phyloP scores from a whole-genome alignment of 2,329 filamentous ascomycete genomes.

The Rosellinia necatrix region DNA sequence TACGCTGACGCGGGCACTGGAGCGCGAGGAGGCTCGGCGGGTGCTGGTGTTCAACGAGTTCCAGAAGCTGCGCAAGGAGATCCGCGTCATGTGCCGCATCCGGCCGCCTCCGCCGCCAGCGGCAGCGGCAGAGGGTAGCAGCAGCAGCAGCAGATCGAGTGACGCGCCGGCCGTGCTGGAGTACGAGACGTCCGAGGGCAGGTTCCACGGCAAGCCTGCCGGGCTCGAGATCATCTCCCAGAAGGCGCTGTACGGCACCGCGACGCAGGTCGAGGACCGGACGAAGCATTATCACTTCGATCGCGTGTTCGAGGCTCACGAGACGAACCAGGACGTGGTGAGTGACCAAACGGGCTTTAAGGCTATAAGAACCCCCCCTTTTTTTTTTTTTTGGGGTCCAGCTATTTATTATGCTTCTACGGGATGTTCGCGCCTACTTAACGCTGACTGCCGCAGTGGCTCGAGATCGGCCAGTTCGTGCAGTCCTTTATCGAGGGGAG shows the following conservation, averaged over 20 bases:
- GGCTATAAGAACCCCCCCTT: no score
- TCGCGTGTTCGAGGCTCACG: slow-evolving; percentile 79
- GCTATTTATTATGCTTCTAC: no score
- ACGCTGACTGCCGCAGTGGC: no score
- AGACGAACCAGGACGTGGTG: slow-evolving; percentile 80
- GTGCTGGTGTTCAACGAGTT: slow-evolving; percentile 94
- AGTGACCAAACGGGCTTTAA: no score
- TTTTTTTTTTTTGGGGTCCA: no score
- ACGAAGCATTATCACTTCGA: slow-evolving; percentile 75
- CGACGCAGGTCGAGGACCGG: neutral
- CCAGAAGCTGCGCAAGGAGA: slow-evolving; percentile 94
- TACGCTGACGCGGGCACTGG: slow-evolving; percentile 20
- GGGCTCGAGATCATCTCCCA: slow-evolving; percentile 70
- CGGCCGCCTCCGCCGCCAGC: slow-evolving; percentile 57
- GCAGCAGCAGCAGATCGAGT: no score
- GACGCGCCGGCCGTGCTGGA: neutral
- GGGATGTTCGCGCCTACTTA: no score
- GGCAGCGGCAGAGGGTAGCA: no score
- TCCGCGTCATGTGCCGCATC: slow-evolving; percentile 95
- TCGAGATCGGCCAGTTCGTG: slow-evolving; percentile 93
- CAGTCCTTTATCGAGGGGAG: slow-evolving; percentile 94
- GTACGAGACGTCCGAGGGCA: slow-evolving; percentile 13
- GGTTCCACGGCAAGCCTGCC: slow-evolving; percentile 21
- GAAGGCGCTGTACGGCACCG: slow-evolving; percentile 51
- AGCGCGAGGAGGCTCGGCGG: slow-evolving; percentile 55